These are phyloP conservation scores for Zizania palustris DNA, from an alignment of 202 grass and related monocot genomes.

Conservation along the genomic window DNA sequence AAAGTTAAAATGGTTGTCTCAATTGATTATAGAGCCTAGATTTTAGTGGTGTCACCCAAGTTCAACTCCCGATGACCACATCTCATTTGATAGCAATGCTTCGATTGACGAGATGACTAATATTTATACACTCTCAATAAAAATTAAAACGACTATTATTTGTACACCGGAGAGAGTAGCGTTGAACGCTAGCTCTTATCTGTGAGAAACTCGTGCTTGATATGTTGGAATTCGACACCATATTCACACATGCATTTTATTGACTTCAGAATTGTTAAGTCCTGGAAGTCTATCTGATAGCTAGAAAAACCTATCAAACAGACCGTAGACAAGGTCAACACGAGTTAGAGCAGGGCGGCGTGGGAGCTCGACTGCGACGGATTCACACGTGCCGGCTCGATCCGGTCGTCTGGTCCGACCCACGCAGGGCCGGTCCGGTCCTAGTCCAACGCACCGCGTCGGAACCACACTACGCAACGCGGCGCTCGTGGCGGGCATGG, in stretches of 20 bases:
- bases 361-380: not conserved
- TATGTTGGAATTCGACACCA: not conserved
- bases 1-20: too few relatives aligned
- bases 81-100: too few relatives aligned
- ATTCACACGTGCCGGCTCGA: slow-evolving; percentile 40
- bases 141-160: too few relatives aligned
- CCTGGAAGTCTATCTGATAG: not conserved
- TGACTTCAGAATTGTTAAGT: not conserved
- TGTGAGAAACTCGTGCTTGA: not conserved
- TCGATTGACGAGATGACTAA: too few relatives aligned
- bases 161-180: too few relatives aligned
- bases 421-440: not conserved
- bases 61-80: too few relatives aligned
- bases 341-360: slow-evolving; percentile 17
- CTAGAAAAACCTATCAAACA: too few relatives aligned
- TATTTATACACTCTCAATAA: too few relatives aligned
- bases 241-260: not conserved
- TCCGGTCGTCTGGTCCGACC: not conserved
- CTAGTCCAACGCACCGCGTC: slow-evolving; percentile 13
- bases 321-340: slow-evolving; percentile 9
- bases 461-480: not conserved
- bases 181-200: too few relatives aligned
- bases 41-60: too few relatives aligned
- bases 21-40: too few relatives aligned
- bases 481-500: not conserved